Base-by-base conservation (phyloP, 83 land plant genomes). In the Larix sibirica region DNA sequence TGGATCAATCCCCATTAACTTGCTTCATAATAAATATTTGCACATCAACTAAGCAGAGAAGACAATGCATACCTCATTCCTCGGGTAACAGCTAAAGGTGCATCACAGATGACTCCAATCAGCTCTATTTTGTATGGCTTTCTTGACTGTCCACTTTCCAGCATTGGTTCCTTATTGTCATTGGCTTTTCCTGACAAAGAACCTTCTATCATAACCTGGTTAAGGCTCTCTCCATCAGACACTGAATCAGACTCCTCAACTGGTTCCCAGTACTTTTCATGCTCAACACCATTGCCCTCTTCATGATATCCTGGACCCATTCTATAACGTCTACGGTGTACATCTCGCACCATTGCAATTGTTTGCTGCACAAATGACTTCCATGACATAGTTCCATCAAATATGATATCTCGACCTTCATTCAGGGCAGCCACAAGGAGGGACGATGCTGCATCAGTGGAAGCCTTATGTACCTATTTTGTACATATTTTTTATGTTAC, bases 301-400 rank as follows among this genome's bases (percentile, higher is more conserved):
- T n/a, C 24, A n/a, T 79, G 69, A 77, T 86, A 88, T 47, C 90
- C 90, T 20, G 86, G 86, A 50, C 90, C 90, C 89, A 86, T 81
- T 62, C 90, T 81, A 61, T 88, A 88, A 28, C 86, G 74, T 74
- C 88, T 79, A 56, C 79, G 20, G 66, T 88, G 90, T 3, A 88
- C 67, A 24, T 86, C 86, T 40, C 90, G 77, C 47, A 79, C 89
- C 89, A 86, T 88, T 20, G 62, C 85, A 26, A 88, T 83, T 36
- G 90, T 88, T 81, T 88, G 90, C 58, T 71, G 44, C 77, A 88
- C 86, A 62, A 83, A 88, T 63, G 90, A 86, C 77, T 83, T 84
- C 89, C 90, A 88, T 33, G 89, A 86, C 89, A 88, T 80, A 54
- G 90, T 88, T 18, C 90, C 90, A 76, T 86, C 90, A 66, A 88